Percentiles rank a stretch among this genome's conserved stretches.
Conservation (phyloP, 495 filamentous ascomycete species). For the Podospora pseudopauciseta region DNA sequence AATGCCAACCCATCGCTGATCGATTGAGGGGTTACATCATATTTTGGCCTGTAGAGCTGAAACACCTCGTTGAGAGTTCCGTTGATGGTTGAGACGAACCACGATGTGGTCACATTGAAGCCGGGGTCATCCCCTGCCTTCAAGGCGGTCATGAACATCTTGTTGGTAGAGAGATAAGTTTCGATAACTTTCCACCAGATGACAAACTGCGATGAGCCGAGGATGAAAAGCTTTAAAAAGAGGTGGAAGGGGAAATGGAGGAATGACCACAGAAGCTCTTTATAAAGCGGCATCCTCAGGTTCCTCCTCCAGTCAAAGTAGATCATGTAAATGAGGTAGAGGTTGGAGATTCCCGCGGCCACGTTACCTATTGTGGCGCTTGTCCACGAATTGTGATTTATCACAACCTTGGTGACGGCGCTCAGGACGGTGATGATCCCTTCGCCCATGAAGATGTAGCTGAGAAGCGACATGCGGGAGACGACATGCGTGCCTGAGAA, state of each 20-base stretch:
- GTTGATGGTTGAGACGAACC: constrained; percentile 11
- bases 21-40: constrained; percentile 14
- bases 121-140: neutral
- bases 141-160: neutral
- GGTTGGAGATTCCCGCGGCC: neutral
- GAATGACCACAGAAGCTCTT: constrained; percentile 9
- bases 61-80: constrained; percentile 25
- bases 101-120: constrained; percentile 3
- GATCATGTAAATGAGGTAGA: constrained; percentile 15
- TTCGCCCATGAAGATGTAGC: constrained; percentile 66
- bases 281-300: neutral
- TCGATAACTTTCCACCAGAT: constrained; percentile 15
- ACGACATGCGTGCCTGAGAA: constrained; percentile 63
- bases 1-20: constrained; percentile 23
- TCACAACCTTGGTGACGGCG: constrained; percentile 29
- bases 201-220: constrained; percentile 7
- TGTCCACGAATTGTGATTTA: constrained; percentile 28
- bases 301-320: constrained; percentile 15
- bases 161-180: constrained; percentile 7
- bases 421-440: constrained; percentile 43
- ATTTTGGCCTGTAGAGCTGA: constrained; percentile 26
- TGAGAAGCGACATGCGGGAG: constrained; percentile 61
- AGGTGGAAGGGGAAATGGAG: constrained; percentile 16
- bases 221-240: constrained; percentile 7
- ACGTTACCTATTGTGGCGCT: constrained; percentile 9